Percentiles rank a stretch among this genome's conserved stretches.
Evolutionary conservation across 768 basidiomycete genomes (phyloP).

Genomic region (Pisolithus marmoratus): DNA sequence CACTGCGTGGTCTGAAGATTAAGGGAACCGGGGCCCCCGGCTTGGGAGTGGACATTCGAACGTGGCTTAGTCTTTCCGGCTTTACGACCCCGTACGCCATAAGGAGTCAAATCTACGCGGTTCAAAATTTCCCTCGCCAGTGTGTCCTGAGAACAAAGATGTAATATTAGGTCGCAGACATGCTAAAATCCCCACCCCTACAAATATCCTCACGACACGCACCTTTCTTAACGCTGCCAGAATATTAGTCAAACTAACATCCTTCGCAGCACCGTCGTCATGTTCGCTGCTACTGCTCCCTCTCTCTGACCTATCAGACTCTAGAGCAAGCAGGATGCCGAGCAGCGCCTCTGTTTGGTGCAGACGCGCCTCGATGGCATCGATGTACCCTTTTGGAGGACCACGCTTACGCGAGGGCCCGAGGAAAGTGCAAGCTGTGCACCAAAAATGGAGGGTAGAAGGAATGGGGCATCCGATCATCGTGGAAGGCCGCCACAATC

Average conservation of each 20-base stretch:
- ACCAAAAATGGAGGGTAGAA: not conserved
- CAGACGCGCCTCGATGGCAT: constrained; percentile 85
- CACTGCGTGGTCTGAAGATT: constrained; percentile 62
- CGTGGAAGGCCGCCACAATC: not conserved
- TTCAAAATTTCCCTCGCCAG: constrained; percentile 76
- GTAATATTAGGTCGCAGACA: constrained; percentile 1
- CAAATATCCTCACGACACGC: constrained; percentile 6
- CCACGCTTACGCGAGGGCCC: constrained; percentile 80
- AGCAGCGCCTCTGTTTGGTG: constrained; percentile 89
- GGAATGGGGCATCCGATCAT: not conserved
- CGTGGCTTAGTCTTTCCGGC: constrained; percentile 31
- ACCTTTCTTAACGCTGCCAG: constrained; percentile 50
- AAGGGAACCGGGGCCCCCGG: constrained; percentile 11
- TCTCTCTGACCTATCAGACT: constrained; percentile 21
- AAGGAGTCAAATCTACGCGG: constrained; percentile 76
- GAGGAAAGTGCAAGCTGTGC: constrained; percentile 67
- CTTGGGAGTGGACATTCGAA: constrained; percentile 16
- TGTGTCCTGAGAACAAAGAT: constrained; percentile 49
- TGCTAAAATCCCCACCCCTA: no score
- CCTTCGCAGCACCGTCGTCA: constrained; percentile 5
- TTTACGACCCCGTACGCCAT: constrained; percentile 69
- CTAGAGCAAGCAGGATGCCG: constrained; percentile 64
- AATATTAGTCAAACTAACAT: constrained; percentile 26
- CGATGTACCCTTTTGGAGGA: constrained; percentile 91
- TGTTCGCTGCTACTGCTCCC: constrained; percentile 11